Percentiles rank a stretch among this genome's conserved stretches.
These are phyloP conservation scores for Cryptococcus amylolentus DNA, from an alignment of 1,284 basidiomycete genomes.

Conservation along the genomic window DNA sequence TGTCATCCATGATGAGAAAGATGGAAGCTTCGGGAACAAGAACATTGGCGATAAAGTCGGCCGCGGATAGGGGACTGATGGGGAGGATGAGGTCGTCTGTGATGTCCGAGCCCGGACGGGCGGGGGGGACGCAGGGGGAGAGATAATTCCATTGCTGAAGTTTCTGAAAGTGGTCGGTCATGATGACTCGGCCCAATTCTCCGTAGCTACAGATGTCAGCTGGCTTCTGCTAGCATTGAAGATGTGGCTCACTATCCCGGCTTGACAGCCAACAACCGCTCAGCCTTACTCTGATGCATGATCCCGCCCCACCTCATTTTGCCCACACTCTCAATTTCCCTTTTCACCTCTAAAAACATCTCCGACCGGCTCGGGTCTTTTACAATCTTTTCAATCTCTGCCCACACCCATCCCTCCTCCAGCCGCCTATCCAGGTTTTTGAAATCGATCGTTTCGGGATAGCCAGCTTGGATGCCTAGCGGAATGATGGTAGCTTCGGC, in stretches of 20 bases:
- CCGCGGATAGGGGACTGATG: slow-evolving; percentile 20
- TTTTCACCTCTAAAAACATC: slow-evolving; percentile 7
- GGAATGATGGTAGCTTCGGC: slow-evolving; percentile 39
- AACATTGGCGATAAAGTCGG: slow-evolving; percentile 38
- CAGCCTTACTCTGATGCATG: slow-evolving; percentile 15
- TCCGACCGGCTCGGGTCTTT: slow-evolving; percentile 11
- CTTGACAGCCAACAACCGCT: slow-evolving; percentile 16
- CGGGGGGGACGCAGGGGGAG: neutral
- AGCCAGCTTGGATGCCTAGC: slow-evolving; percentile 34
- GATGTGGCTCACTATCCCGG: slow-evolving; percentile 43
- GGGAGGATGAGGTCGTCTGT: neutral
- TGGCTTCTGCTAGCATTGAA: neutral
- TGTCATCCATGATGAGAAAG: slow-evolving; percentile 40
- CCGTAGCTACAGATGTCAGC: slow-evolving; percentile 32
- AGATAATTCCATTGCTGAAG: slow-evolving; percentile 29
- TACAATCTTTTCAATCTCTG: slow-evolving; percentile 24
- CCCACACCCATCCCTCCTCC: slow-evolving; percentile 24
- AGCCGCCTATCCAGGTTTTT: slow-evolving; percentile 21
- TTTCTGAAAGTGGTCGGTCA: slow-evolving; percentile 30
- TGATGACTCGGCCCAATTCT: slow-evolving; percentile 30
- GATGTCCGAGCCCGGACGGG: neutral
- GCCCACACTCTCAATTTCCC: slow-evolving; percentile 23
- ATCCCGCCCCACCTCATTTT: slow-evolving; percentile 21
- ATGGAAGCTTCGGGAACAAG: slow-evolving; percentile 43
- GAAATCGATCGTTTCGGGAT: slow-evolving; percentile 36